Conservation (phyloP, 371 early-diverging fungal species). For the Syncephalastrum racemosum region DNA sequence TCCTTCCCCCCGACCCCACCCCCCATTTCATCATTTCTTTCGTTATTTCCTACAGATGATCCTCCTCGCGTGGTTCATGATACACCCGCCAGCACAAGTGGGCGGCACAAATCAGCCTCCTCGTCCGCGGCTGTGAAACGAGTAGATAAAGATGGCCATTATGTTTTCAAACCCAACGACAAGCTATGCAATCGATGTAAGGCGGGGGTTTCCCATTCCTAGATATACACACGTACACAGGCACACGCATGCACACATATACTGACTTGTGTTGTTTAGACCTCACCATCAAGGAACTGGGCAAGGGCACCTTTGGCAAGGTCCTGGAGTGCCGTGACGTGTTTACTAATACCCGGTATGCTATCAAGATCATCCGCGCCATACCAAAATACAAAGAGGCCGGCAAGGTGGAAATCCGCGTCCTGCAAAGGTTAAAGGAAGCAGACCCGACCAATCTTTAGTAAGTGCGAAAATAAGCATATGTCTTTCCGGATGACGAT, state of each 20-base stretch:
- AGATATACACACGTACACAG: too few species aligned
- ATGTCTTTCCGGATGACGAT: not conserved
- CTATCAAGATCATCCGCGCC: constrained; percentile 85
- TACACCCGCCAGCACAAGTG: too few species aligned
- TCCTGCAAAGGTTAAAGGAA: constrained; percentile 68
- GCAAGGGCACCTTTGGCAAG: constrained; percentile 98
- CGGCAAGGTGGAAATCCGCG: constrained; percentile 75
- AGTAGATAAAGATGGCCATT: constrained; percentile 89
- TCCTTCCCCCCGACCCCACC: too few species aligned
- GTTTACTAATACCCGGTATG: constrained; percentile 51
- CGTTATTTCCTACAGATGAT: too few species aligned
- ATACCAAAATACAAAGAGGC: constrained; percentile 90
- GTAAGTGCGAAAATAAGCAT: constrained; percentile 34
- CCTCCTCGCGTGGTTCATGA: too few species aligned
- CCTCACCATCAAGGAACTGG: constrained; percentile 79
- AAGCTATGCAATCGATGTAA: constrained; percentile 76
- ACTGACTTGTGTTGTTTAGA: constrained; percentile 38
- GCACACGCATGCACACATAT: not conserved
- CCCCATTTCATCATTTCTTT: too few species aligned
- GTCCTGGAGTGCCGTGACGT: constrained; percentile 89
- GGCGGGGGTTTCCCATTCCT: constrained; percentile 11
- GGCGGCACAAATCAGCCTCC: too few species aligned
- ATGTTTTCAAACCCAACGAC: constrained; percentile 73
- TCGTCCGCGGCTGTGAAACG: too few species aligned
- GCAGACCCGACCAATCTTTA: constrained; percentile 67